Evolutionary conservation across 768 basidiomycete species (phyloP).

Genomic region (Leccinum truebloodii): DNA sequence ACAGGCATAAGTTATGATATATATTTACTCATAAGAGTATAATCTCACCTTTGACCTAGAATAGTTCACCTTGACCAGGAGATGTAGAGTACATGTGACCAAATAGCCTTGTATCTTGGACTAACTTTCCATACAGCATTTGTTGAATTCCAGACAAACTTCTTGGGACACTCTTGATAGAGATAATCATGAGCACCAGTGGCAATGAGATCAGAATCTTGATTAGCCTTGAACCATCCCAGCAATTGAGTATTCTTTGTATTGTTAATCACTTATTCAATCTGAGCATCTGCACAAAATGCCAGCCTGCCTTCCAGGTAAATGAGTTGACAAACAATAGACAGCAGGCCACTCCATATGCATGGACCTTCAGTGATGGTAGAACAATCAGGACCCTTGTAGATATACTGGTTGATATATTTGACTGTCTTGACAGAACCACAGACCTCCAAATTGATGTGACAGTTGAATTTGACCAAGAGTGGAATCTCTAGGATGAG

Average conservation of each 20-base stretch:
- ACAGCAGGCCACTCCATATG: too few species aligned
- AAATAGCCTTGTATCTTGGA: conserved; percentile 23
- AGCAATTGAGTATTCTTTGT: neutral
- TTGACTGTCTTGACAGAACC: too few species aligned
- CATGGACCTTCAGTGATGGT: too few species aligned
- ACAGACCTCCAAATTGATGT: too few species aligned
- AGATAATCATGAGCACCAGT: conserved; percentile 17
- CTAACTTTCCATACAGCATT: conserved; percentile 28
- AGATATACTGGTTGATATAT: too few species aligned
- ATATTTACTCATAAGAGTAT: neutral
- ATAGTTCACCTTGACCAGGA: conserved; percentile 36
- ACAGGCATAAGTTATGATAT: neutral
- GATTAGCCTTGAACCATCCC: neutral
- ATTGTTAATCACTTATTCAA: neutral
- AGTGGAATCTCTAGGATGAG: too few species aligned
- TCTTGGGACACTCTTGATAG: conserved; percentile 38
- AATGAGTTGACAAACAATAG: neutral
- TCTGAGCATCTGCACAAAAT: neutral
- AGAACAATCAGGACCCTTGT: too few species aligned
- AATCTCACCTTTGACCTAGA: conserved; percentile 36
- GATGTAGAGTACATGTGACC: conserved; percentile 11
- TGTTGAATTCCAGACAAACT: conserved; percentile 30
- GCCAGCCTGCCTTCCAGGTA: neutral
- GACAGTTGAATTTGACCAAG: too few species aligned
- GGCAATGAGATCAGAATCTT: neutral